phyloP scores from a whole-genome alignment of 106 monocot species.

The Allium fistulosum region DNA sequence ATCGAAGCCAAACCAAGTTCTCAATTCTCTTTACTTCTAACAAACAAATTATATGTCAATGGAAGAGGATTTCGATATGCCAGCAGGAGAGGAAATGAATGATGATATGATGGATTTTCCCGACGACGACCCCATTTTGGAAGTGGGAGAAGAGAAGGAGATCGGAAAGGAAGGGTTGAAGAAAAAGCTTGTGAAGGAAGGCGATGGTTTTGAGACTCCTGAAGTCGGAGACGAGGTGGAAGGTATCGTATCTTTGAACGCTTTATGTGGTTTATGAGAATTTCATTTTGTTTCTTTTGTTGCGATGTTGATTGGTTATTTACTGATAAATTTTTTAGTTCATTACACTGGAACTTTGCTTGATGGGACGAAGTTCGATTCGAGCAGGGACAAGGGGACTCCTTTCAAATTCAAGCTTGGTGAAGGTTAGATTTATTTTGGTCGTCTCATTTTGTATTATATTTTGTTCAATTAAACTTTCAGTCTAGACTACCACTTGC shows the following conservation, averaged over 20 bases:
- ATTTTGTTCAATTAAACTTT: neutral
- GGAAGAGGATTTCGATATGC: slow-evolving; percentile 21
- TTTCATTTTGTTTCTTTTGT: no score
- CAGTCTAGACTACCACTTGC: neutral
- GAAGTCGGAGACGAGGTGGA: slow-evolving; percentile 85
- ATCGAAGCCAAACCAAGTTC: neutral
- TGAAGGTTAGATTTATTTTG: slow-evolving; percentile 35
- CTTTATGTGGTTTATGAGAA: neutral
- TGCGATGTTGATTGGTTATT: neutral
- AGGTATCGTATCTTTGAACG: slow-evolving; percentile 24
- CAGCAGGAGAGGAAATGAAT: neutral
- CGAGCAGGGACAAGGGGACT: slow-evolving; percentile 70
- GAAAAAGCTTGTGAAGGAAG: slow-evolving; percentile 89
- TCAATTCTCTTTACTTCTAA: neutral
- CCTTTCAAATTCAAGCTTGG: slow-evolving; percentile 87
- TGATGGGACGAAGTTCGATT: slow-evolving; percentile 89
- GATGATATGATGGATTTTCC: slow-evolving; percentile 14
- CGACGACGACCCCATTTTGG: slow-evolving; percentile 26
- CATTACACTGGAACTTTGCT: slow-evolving; percentile 88
- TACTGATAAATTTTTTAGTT: slow-evolving; percentile 24
- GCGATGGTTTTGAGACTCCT: slow-evolving; percentile 72
- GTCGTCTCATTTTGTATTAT: neutral
- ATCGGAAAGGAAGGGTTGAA: slow-evolving; percentile 79
- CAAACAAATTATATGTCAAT: neutral
- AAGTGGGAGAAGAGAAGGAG: slow-evolving; percentile 96